Conservation (phyloP, 208 protist species). For the Wallacemonas sp. region DNA sequence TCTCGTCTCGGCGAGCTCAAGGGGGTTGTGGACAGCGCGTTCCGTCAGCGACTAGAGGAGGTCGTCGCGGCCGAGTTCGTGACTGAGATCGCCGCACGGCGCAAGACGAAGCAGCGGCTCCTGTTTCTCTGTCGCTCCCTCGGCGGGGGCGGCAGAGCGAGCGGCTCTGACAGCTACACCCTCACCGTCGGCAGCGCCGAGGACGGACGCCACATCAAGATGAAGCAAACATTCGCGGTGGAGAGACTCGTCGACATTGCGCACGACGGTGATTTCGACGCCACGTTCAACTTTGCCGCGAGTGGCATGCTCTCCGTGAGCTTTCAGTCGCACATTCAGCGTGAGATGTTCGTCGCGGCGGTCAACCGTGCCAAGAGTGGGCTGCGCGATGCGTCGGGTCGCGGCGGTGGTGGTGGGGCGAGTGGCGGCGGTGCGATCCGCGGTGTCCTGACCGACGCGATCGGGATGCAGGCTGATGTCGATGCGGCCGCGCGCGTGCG, state of each 20-base stretch:
- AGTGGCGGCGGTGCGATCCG: slow-evolving; percentile 25
- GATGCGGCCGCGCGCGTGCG: slow-evolving; percentile 75
- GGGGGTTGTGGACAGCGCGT: slow-evolving; percentile 57
- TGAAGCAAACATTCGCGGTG: slow-evolving; percentile 71
- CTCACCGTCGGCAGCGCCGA: slow-evolving; percentile 45
- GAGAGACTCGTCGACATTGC: slow-evolving; percentile 69
- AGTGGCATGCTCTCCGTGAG: slow-evolving; percentile 81
- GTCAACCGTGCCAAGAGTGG: slow-evolving; percentile 51
- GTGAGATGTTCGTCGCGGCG: slow-evolving; percentile 86
- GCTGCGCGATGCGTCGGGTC: slow-evolving; percentile 5
- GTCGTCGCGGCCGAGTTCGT: slow-evolving; percentile 74
- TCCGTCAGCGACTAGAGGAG: slow-evolving; percentile 77
- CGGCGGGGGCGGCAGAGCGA: slow-evolving; percentile 20
- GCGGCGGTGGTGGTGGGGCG: slow-evolving; percentile 7
- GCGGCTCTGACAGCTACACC: slow-evolving; percentile 13
- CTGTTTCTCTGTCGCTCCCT: slow-evolving; percentile 62
- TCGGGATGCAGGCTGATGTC: slow-evolving; percentile 58
- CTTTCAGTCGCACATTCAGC: slow-evolving; percentile 89
- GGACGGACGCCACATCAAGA: slow-evolving; percentile 45
- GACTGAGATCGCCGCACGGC: slow-evolving; percentile 54
- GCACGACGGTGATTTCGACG: slow-evolving; percentile 80
- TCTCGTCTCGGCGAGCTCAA: slow-evolving; percentile 42
- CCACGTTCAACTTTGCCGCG: slow-evolving; percentile 82
- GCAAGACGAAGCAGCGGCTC: slow-evolving; percentile 44
- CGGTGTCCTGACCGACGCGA: slow-evolving; percentile 63